Evolutionary conservation across 345 rosid species (phyloP), one percentile per base, ranked within the genome.

Genomic region (Corchorus capsularis): DNA sequence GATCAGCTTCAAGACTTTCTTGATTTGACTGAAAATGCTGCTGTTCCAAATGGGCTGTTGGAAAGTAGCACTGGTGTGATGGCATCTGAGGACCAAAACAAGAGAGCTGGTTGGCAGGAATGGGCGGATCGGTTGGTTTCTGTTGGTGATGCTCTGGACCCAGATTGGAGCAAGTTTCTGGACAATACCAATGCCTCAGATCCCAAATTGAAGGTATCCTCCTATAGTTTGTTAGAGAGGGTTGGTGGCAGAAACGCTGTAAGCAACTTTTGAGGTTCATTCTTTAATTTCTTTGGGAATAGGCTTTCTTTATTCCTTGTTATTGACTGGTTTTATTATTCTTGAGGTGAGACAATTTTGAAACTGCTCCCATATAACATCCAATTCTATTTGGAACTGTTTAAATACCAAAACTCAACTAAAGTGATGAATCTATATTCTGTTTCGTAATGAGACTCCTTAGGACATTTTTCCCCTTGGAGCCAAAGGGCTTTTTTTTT

Each of bases 121-220:
- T 91, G 93, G 94, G 89, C 92, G 0, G 87, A 91, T 82, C 88
- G 83, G 67, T 77, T 89, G 79, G 87, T 91, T 43, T 83, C 92
- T 74, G 89, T 72, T 73, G 92, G 85, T 81, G 93, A 87, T 82
- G 82, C 82, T 46, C 73, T 81, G 27, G 95, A 86, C 22, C 84
- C 90, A 41, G 84, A 89, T 65, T 95, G 98, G 97, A 81, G 87
- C 19, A 93, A 88, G 77, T 55, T 94, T 83, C 88, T 93, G 73
- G 80, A 63, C 64, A 87, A 89, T 74, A 82, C 81, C 73, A 81
- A 83, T 74, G 79, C 49, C 12, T 41, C 75, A 55, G 88, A 88
- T 55, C 77, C 83, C 47, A 84, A 83, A 75, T 73, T 83, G 79
- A 83, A 87, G 98, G 99, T 95, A 63, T 71, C 75, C 76, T 77